Percentiles rank a stretch among this genome's conserved stretches.
Evolutionary conservation across 2,329 filamentous ascomycete genomes (phyloP).

Genomic region (Blastomyces gilchristii): DNA sequence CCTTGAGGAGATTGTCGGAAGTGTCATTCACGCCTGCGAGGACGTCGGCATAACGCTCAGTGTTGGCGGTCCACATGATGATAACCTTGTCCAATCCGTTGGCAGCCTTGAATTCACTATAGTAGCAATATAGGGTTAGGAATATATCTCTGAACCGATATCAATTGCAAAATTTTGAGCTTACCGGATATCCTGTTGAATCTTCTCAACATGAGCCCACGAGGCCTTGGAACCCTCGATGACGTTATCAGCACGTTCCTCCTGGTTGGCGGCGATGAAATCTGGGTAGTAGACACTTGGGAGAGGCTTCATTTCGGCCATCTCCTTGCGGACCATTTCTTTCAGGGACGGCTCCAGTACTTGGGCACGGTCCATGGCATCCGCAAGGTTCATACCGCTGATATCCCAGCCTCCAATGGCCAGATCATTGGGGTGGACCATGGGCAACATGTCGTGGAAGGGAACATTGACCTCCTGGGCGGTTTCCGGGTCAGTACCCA

Average conservation of each 20-base stretch:
- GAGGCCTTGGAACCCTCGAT: slow-evolving; percentile 74
- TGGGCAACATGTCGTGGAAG: slow-evolving; percentile 86
- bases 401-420: slow-evolving; percentile 97
- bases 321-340: slow-evolving; percentile 80
- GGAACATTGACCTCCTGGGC: slow-evolving; percentile 89
- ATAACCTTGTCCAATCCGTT: slow-evolving; percentile 90
- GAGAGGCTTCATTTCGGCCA: slow-evolving; percentile 76
- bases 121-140: slow-evolving; percentile 10
- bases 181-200: slow-evolving; percentile 82
- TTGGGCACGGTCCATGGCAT: slow-evolving; percentile 89
- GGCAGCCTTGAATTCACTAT: slow-evolving; percentile 73
- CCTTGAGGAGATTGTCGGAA: slow-evolving; percentile 79
- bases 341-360: slow-evolving; percentile 96
- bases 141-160: background rate
- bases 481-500: slow-evolving; percentile 76
- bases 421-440: slow-evolving; percentile 95
- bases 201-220: slow-evolving; percentile 79
- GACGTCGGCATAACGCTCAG: slow-evolving; percentile 88
- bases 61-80: slow-evolving; percentile 98
- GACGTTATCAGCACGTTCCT: slow-evolving; percentile 87
- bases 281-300: slow-evolving; percentile 98
- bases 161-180: slow-evolving; percentile 16
- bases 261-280: slow-evolving; percentile 98
- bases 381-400: slow-evolving; percentile 75
- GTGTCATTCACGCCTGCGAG: slow-evolving; percentile 89